Evolutionary conservation across 2,329 filamentous ascomycete species (phyloP).

Genomic region (Claviceps capensis): DNA sequence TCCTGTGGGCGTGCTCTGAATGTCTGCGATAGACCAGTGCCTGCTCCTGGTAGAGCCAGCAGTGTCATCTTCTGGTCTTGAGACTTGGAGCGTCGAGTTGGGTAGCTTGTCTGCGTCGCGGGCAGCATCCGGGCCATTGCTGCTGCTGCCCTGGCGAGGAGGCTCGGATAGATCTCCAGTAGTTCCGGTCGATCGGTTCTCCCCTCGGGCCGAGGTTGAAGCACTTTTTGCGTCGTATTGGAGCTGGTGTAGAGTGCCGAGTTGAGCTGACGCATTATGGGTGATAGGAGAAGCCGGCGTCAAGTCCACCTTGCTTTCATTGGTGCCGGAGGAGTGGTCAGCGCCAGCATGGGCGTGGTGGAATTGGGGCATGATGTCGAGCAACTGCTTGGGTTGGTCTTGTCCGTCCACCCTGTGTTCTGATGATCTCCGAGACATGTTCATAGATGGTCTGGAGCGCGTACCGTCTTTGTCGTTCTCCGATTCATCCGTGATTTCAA

Average conservation of each 20-base stretch:
- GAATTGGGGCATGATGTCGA: slow-evolving; percentile 40
- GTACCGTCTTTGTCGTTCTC: slow-evolving; percentile 30
- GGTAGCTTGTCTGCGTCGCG: slow-evolving; percentile 22
- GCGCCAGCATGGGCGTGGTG: slow-evolving; percentile 20
- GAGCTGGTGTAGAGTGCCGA: slow-evolving; percentile 35
- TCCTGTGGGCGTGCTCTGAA: slow-evolving; percentile 19
- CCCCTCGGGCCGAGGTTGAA: slow-evolving; percentile 22
- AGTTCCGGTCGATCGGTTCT: slow-evolving; percentile 5
- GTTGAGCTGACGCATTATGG: slow-evolving; percentile 27
- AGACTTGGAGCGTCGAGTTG: slow-evolving; percentile 18
- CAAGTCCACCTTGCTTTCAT: slow-evolving; percentile 8
- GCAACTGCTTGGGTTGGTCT: slow-evolving; percentile 27
- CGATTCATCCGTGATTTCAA: slow-evolving; percentile 34
- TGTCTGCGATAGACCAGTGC: slow-evolving; percentile 40
- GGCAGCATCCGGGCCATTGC: slow-evolving; percentile 12
- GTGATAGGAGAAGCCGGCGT: slow-evolving; percentile 3
- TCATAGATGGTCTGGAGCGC: slow-evolving; percentile 21
- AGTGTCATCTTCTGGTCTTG: slow-evolving; percentile 11
- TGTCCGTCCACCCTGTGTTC: slow-evolving; percentile 17
- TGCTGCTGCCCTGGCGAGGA: slow-evolving; percentile 4
- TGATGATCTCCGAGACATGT: slow-evolving; percentile 21
- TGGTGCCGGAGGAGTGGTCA: slow-evolving; percentile 7
- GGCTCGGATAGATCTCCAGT: too few species aligned
- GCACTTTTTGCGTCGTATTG: slow-evolving; percentile 32
- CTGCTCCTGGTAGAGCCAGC: slow-evolving; percentile 15